Evolutionary conservation across 1,284 basidiomycete genomes (phyloP).

Genomic region (Meira miltonrushii): DNA sequence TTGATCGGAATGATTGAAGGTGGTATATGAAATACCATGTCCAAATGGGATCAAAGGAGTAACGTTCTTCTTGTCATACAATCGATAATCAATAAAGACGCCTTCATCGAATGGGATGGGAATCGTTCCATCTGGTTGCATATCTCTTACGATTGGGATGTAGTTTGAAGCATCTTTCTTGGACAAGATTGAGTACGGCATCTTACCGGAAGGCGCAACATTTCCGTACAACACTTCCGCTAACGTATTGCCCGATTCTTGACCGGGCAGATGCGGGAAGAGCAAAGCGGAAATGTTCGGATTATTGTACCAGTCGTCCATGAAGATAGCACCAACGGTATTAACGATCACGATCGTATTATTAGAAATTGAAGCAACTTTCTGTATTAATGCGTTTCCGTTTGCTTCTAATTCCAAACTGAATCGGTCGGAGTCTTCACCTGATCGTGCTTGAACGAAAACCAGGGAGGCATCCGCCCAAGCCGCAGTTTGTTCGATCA

Average conservation of each 20-base stretch:
- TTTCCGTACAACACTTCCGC: constrained; percentile 67
- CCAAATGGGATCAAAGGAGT: constrained; percentile 69
- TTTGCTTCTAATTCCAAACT: constrained; percentile 73
- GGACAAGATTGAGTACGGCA: constrained; percentile 55
- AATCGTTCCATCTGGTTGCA: constrained; percentile 42
- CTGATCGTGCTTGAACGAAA: constrained; percentile 56
- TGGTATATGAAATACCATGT: constrained; percentile 76
- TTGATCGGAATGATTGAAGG: constrained; percentile 57
- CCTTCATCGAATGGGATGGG: constrained; percentile 67
- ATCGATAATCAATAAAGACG: constrained; percentile 63
- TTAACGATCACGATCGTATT: constrained; percentile 35
- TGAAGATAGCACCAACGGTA: constrained; percentile 23
- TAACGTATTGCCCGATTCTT: constrained; percentile 71
- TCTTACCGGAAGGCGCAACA: constrained; percentile 54
- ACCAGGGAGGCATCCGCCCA: constrained; percentile 59
- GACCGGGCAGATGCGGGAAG: constrained; percentile 67
- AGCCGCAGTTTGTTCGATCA: constrained; percentile 15
- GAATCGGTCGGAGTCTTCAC: constrained; percentile 60
- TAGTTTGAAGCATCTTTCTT: constrained; percentile 65
- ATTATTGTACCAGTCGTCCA: constrained; percentile 24
- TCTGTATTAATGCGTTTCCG: constrained; percentile 58
- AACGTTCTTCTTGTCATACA: constrained; percentile 65
- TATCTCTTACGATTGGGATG: constrained; percentile 43
- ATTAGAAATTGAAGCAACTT: constrained; percentile 27
- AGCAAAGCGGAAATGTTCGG: constrained; percentile 44